Evolutionary conservation across 495 filamentous ascomycete species (phyloP).

Genomic region (Aspergillus coremiiformis): DNA sequence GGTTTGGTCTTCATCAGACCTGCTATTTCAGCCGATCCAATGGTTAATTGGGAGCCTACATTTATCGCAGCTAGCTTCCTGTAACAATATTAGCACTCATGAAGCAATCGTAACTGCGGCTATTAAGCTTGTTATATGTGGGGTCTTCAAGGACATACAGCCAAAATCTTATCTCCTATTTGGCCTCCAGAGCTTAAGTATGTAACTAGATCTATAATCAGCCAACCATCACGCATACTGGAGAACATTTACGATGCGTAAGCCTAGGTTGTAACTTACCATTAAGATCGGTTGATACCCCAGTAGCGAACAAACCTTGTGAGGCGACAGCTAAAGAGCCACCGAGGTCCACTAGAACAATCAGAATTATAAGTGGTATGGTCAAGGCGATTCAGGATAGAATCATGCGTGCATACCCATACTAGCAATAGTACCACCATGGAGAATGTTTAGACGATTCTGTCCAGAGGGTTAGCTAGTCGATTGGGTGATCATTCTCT

Average conservation of each 20-base stretch:
- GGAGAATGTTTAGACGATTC: slow-evolving; percentile 86
- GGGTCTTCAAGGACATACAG: slow-evolving; percentile 29
- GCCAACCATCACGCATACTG: background rate
- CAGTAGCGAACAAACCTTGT: slow-evolving; percentile 76
- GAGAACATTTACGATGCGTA: background rate
- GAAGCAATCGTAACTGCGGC: background rate
- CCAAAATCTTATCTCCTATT: slow-evolving; percentile 68
- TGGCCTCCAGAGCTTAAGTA: slow-evolving; percentile 80
- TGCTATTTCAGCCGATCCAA: background rate
- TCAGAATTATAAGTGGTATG: background rate
- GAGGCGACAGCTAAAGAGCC: slow-evolving; percentile 92
- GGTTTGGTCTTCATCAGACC: background rate
- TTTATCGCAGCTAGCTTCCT: slow-evolving; percentile 76
- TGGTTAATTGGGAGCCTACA: slow-evolving; percentile 43
- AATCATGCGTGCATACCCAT: slow-evolving; percentile 50
- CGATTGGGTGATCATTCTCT: background rate
- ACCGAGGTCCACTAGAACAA: slow-evolving; percentile 70
- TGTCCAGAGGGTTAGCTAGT: slow-evolving; percentile 23
- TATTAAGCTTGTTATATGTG: background rate
- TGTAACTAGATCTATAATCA: slow-evolving; percentile 55
- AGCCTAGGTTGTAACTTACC: slow-evolving; percentile 40
- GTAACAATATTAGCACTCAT: slow-evolving; percentile 17
- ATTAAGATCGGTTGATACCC: slow-evolving; percentile 88
- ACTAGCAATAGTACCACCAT: slow-evolving; percentile 91
- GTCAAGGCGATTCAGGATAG: background rate